phyloP scores from a whole-genome alignment of 768 basidiomycete genomes.

The Boletus tomentosulus region DNA sequence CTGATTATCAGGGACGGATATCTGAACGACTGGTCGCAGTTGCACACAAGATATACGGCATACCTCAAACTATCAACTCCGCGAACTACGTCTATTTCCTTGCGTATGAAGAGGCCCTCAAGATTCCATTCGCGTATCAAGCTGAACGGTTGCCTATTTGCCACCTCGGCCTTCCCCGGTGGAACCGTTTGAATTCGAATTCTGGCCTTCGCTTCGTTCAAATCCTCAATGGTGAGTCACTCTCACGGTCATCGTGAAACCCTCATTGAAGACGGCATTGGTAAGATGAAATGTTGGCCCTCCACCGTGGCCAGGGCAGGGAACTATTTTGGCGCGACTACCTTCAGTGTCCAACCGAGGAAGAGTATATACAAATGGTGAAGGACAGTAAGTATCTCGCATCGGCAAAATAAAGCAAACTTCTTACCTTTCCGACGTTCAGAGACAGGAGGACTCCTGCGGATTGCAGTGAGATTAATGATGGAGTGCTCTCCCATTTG shows the following conservation, averaged over 20 bases:
- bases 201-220: conserved; percentile 52
- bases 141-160: conserved; percentile 18
- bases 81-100: conserved; percentile 98
- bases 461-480: conserved; percentile 92
- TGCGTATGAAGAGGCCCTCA: conserved; percentile 79
- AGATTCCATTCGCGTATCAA: conserved; percentile 10
- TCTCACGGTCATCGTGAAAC: background rate
- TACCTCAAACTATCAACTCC: conserved; percentile 94
- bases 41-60: conserved; percentile 95
- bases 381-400: conserved; percentile 67
- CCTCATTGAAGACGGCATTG: background rate
- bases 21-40: conserved; percentile 40
- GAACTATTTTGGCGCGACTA: conserved; percentile 94
- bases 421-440: conserved; percentile 3
- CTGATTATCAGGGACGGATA: background rate
- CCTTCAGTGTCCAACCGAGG: conserved; percentile 85
- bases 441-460: conserved; percentile 94
- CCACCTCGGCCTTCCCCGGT: conserved; percentile 34
- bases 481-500: conserved; percentile 73
- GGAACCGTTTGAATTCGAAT: conserved; percentile 8
- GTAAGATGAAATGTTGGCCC: conserved; percentile 65
- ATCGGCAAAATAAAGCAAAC: background rate
- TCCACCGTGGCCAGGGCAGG: conserved; percentile 92
- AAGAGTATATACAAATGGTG: conserved; percentile 94
- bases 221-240: conserved; percentile 64